Percentiles rank a stretch among this genome's conserved stretches.
phyloP scores from a whole-genome alignment of 164 flowering plant genomes.

The Magnolia officinalis region DNA sequence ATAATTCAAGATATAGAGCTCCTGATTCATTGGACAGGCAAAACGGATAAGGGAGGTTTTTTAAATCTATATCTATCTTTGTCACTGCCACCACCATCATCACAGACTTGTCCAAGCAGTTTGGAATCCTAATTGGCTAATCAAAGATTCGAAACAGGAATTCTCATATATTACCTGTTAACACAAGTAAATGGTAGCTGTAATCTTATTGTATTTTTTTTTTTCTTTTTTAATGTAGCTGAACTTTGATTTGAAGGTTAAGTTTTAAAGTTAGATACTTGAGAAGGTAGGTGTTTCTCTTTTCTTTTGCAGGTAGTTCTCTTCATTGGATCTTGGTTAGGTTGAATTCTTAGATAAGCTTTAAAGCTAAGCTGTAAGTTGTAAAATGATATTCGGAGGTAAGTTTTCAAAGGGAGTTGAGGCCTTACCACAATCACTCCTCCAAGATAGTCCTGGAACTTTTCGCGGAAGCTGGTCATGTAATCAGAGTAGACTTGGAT shows the following conservation, averaged over 20 bases:
- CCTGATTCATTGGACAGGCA: too few species aligned
- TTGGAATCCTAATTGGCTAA: too few species aligned
- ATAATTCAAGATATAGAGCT: too few species aligned
- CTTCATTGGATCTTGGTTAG: background rate
- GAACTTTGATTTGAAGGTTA: background rate
- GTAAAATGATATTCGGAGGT: too few species aligned
- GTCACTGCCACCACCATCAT: too few species aligned
- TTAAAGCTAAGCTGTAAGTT: background rate
- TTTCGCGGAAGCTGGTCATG: constrained; percentile 82
- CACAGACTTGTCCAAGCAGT: too few species aligned
- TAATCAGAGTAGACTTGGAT: constrained; percentile 82
- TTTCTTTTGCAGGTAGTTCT: background rate
- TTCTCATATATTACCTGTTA: too few species aligned
- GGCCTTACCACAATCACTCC: constrained; percentile 60
- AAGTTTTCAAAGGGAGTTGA: background rate
- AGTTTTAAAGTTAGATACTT: background rate
- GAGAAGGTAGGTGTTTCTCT: background rate
- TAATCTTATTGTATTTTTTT: background rate
- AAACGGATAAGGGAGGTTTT: too few species aligned
- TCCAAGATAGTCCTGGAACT: constrained; percentile 68
- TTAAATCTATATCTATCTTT: too few species aligned
- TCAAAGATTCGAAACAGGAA: too few species aligned
- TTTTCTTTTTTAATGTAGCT: background rate
- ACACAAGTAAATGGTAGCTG: background rate
- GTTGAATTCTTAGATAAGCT: background rate